Evolutionary conservation across 345 rosid genomes (phyloP).

Genomic region (rapeseed (Brassica napus)): Da-Ae NC_063436.1:19053001-19053500

Average conservation of each 20-base stretch:
- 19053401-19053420: constrained; percentile 73
- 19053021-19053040: too few relatives aligned
- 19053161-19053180: neutral
- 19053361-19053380: constrained; percentile 67
- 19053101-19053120: constrained; percentile 11
- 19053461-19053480: constrained; percentile 72
- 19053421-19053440: constrained; percentile 79
- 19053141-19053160: constrained; percentile 8
- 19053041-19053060: too few relatives aligned
- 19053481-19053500: neutral
- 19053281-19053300: constrained; percentile 72
- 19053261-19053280: constrained; percentile 64
- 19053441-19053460: constrained; percentile 67
- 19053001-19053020: neutral
- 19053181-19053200: constrained; percentile 9
- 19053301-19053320: constrained; percentile 94
- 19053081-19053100: constrained; percentile 8
- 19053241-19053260: constrained; percentile 81
- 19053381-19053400: constrained; percentile 66
- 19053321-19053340: constrained; percentile 70
- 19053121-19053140: constrained; percentile 20
- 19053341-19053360: constrained; percentile 71
- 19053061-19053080: too few relatives aligned
- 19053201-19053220: constrained; percentile 13
- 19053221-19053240: constrained; percentile 57